Base-by-base conservation (phyloP, 2,329 filamentous ascomycete species). In the Ceratocystis harringtonii region DNA sequence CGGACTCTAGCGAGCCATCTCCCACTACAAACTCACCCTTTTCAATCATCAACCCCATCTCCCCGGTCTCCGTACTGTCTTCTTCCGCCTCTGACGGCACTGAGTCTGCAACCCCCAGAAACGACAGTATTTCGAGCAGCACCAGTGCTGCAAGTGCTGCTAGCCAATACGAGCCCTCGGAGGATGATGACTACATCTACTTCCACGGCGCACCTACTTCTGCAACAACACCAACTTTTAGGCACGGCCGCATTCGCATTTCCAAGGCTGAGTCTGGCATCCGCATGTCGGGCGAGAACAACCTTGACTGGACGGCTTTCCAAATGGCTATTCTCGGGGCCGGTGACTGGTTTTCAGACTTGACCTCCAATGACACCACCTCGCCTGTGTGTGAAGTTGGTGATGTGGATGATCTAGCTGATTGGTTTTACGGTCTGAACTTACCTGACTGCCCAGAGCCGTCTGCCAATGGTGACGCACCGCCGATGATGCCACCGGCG, bases 251-350 rank as follows among this genome's bases (percentile, higher is more conserved):
- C 2, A 82, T 86, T 68, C 77, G 80, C 2, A 72, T 85, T 61
- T 71, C 76, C 63, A 79, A 78, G 69, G 72, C 75, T 2, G 78
- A 81, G 62, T 70, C 77, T 6, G 69, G 72, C 25, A 64, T 68
- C 41, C 66, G 64, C 19, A 62, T 65, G 60, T 22, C 63, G 30
- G 57, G 60, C 17, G 68, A 69, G 22, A 65, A 80, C 61, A 78
- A 76, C 7, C 72, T 85, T 2, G 83, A 86, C 74, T 85, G 83
- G 83, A 83, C 80, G 5, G 82, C 83, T 2, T 86, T 85, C 71
- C 83, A 86, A 72, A 84, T 85, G 78, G 83, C 84, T 17, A 84
- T 85, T 62, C 74, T 81, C 0, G 82, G 83, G 52, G 81, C 80
- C 4, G 79, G 80, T 1, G 80, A 79, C 36, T 81, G 82, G 68